These are phyloP conservation scores for Oryza glumipatula DNA, from an alignment of 176 grass and related monocot genomes.

Conservation along the genomic window DNA sequence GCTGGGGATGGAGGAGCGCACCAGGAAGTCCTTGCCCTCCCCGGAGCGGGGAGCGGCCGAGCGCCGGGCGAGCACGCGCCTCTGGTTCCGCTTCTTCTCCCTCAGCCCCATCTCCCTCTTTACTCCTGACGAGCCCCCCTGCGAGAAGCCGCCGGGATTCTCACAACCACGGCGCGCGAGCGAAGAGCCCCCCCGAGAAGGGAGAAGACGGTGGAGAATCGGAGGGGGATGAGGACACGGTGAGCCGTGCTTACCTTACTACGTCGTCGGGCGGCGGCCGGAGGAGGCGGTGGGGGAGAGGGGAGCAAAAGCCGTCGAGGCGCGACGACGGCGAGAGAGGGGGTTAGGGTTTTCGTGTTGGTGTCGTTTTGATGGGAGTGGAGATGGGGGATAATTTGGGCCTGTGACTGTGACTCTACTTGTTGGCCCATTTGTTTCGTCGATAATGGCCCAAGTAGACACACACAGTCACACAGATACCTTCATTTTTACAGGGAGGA, in stretches of 20 bases:
- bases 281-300: not conserved
- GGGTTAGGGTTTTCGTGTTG: conserved; percentile 30
- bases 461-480: too few relatives aligned
- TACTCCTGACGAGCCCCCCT: not conserved
- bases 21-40: conserved; percentile 58
- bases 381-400: not conserved
- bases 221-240: not conserved
- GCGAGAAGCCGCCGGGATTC: not conserved
- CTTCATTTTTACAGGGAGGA: too few relatives aligned
- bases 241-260: not conserved
- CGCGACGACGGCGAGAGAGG: not conserved
- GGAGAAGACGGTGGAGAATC: not conserved
- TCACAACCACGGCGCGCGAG: not conserved
- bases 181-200: not conserved
- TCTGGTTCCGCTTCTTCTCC: conserved; percentile 65
- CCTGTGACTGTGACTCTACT: not conserved
- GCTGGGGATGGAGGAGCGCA: not conserved
- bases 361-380: not conserved
- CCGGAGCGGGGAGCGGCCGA: conserved; percentile 34
- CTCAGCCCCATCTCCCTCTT: conserved; percentile 45
- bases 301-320: conserved; percentile 22
- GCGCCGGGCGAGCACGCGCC: conserved; percentile 61
- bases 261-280: not conserved
- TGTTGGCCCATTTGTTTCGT: not conserved
- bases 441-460: too few relatives aligned